These are phyloP conservation scores for Mrakia gelida DNA, from an alignment of 768 basidiomycete species.

Conservation along the genomic window DNA sequence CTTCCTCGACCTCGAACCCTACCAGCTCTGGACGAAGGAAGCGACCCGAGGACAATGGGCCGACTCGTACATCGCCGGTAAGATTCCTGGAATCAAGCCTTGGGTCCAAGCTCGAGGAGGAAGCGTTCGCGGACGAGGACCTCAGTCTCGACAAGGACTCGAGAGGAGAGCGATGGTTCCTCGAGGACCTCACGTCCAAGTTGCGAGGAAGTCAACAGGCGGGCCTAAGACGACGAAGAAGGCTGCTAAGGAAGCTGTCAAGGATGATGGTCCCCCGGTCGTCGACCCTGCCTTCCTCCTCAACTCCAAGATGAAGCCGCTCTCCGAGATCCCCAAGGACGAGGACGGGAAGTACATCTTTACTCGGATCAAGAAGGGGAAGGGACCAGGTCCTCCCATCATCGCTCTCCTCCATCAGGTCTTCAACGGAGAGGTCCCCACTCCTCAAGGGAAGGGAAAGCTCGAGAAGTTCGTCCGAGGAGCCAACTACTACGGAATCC, in stretches of 20 bases:
- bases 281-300: neutral
- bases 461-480: neutral
- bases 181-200: neutral
- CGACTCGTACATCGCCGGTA: neutral
- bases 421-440: neutral
- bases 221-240: neutral
- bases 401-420: neutral
- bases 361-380: neutral
- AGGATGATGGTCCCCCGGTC: too few relatives aligned
- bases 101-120: neutral
- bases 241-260: too few relatives aligned
- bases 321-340: neutral
- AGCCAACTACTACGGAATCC: conserved; percentile 4
- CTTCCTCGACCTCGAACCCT: conserved; percentile 17
- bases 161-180: neutral
- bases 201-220: too few relatives aligned
- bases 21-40: conserved; percentile 12
- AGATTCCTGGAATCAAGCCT: neutral
- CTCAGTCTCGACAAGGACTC: neutral
- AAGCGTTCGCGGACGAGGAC: neutral
- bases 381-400: neutral
- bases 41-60: neutral
- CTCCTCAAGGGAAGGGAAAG: neutral
- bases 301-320: neutral
- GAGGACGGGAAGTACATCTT: neutral